A percentile compares a stretch with the other conserved stretches of the same genome.
Evolutionary conservation across 2,329 filamentous ascomycete species (phyloP).

Genomic region (Hypoxylon sp.): DNA sequence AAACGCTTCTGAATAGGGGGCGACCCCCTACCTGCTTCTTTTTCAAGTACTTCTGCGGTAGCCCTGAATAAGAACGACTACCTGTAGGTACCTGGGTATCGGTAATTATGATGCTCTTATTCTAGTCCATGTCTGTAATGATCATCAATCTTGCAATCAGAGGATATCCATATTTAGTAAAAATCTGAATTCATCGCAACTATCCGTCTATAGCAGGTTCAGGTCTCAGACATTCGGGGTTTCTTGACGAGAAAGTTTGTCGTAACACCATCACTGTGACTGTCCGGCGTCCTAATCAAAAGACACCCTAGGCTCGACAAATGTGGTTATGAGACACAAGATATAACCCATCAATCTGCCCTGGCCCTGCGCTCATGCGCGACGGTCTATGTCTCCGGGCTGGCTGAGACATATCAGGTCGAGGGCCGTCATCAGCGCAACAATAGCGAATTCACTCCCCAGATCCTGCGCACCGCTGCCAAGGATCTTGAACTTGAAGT

Average conservation of each 20-base stretch:
- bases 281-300: neutral
- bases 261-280: neutral
- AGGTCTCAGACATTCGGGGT: neutral
- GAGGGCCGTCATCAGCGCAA: conserved; percentile 29
- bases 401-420: neutral
- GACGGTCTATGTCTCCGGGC: neutral
- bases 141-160: no score
- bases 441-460: conserved; percentile 37
- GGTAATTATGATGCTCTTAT: no score
- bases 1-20: no score
- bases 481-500: conserved; percentile 33
- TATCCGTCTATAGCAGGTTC: no score
- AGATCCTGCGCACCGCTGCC: conserved; percentile 37
- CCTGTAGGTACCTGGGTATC: no score
- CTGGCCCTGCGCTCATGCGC: neutral
- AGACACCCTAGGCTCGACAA: neutral
- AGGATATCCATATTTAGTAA: no score
- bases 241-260: neutral
- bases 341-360: neutral
- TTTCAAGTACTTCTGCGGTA: no score
- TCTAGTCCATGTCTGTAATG: no score
- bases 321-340: neutral
- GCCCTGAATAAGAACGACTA: no score
- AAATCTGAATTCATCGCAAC: neutral
- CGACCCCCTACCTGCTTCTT: no score